Evolutionary conservation across 2,329 filamentous ascomycete species (phyloP).

Genomic region (Davidsoniella virescens): DNA sequence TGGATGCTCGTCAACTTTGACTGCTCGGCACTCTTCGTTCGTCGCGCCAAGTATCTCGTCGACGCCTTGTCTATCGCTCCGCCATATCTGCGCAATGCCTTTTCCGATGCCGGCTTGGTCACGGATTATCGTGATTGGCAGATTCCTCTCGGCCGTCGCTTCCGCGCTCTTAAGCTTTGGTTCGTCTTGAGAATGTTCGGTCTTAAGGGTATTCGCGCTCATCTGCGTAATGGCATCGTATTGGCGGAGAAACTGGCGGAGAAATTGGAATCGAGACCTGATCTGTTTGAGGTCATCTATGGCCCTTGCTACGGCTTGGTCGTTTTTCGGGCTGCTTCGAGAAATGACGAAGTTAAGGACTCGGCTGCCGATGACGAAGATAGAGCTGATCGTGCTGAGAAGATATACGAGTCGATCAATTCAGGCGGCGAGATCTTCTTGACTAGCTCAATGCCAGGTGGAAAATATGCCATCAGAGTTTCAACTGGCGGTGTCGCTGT

Average conservation of each 20-base stretch:
- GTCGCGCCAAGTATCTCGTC: constrained; percentile 58
- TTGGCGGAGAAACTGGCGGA: constrained; percentile 55
- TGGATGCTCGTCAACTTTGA: constrained; percentile 95
- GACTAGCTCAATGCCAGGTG: constrained; percentile 59
- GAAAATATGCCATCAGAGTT: constrained; percentile 63
- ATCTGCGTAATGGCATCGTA: constrained; percentile 52
- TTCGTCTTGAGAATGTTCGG: constrained; percentile 80
- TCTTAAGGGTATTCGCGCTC: constrained; percentile 53
- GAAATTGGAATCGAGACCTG: constrained; percentile 39
- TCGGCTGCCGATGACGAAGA: constrained; percentile 25
- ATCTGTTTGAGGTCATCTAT: constrained; percentile 63
- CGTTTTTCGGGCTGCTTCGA: constrained; percentile 46
- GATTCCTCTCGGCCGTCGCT: constrained; percentile 77
- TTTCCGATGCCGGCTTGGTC: constrained; percentile 66
- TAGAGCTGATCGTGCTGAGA: constrained; percentile 53
- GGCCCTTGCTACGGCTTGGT: constrained; percentile 64
- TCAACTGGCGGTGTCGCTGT: constrained; percentile 53
- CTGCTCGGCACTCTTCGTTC: constrained; percentile 63
- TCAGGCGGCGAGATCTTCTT: constrained; percentile 62
- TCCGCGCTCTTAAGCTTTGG: constrained; percentile 86
- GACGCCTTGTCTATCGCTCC: constrained; percentile 64
- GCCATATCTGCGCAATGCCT: constrained; percentile 65
- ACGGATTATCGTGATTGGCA: constrained; percentile 97
- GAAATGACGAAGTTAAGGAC: constrained; percentile 17
- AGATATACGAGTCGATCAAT: constrained; percentile 62